Base-by-base conservation (phyloP, 345 rosid species). In the Gossypium bickii region DNA sequence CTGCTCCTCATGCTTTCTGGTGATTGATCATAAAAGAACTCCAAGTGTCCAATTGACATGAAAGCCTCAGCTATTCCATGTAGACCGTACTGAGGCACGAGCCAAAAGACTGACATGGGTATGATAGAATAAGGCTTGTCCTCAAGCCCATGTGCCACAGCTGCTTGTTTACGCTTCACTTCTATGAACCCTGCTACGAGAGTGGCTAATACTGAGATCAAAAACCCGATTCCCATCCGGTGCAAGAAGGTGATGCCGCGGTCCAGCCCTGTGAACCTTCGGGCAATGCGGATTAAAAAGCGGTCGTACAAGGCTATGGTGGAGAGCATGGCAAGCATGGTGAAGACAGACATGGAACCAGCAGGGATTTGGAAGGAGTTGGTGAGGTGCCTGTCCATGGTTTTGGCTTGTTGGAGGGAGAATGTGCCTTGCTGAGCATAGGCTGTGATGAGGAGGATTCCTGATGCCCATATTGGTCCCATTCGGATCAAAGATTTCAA, bases 1-100 rank as follows among this genome's bases (percentile, higher is more conserved):
- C 88, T 85, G 72, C 93, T 92, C 72, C 94, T 87, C 98, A 91
- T 93, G 80, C 97, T 90, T 74, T 92, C 96, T 0, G 98, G 98
- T 4, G 97, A 85, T 67, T 92, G 97, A 68, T 89, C 97, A 44
- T 91, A 91, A 84, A 93, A 88, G 74, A 93, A 91, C 74, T 91
- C 97, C 18, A 90, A 60, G 68, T 90, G 95, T n/a, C 97, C 97
- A 9, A 93, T 91, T 0, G 95, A 82, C 93, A 91, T 90, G 75
- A 91, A 93, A 3, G 98, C 93, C 73, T 93, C 98, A 0, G 97
- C 98, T 17, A 91, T 74, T 43, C 98, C 98, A 8, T 93, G 98
- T 13, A 93, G 91, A 16, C 80, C 61, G 57, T 91, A 93, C 66
- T 90, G 98, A 3, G 97, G 96, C 12, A 86, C 82, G 12, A 93